Evolutionary conservation across 2,329 filamentous ascomycete species (phyloP), one percentile per base, ranked within the genome.

Genomic region (Hymenoscyphus albidus): DNA sequence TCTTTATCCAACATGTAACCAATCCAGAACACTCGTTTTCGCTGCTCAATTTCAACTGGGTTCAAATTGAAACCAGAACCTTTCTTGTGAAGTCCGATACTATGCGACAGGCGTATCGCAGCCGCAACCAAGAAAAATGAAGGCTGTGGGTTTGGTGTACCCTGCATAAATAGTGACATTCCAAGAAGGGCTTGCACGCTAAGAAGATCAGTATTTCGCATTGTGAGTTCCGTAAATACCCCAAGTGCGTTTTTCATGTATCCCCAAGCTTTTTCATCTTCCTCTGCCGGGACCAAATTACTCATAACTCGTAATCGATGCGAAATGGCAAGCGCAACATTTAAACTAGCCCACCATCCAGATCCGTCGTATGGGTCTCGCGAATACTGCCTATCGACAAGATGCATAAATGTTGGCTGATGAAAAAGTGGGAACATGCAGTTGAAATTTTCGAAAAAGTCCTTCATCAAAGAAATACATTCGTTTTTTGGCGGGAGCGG

Each of bases 391-490:
- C 90, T 88, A 74, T 98, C 93, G 39, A 97, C 93, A 5, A 98
- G 82, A 74, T 97, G 93, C 92, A 98, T 98, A 75, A 99, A 99
- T 0, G 95, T 98, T 0, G 94, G 93, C 76, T 97, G 93, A 77
- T 99, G 95, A 74, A 97, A 99, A 3, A 99, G 82, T 5, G 95
- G 95, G 74, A 98, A 97, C 85, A 98, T 94, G 85, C 92, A 95
- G 80, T 99, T 99, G 83, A 99, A 98, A 78, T 97, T 97, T 74
- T 96, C 92, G 70, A 99, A 99, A 74, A 90, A 99, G 77, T 99
- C 95, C 77, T 90, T 92, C 66, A 97, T 85, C 44, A 98, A 80
- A 1, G 92, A 96, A 67, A 96, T 77, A 0, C 93, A 92, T 78
- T 97, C 93, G n/a, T 88, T 83, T 77, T 96, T 96, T 0, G 91